A percentile compares a stretch with the other conserved stretches of the same genome.
phyloP scores from a whole-genome alignment of 2,329 filamentous ascomycete genomes.

The Microsporum canis region DNA sequence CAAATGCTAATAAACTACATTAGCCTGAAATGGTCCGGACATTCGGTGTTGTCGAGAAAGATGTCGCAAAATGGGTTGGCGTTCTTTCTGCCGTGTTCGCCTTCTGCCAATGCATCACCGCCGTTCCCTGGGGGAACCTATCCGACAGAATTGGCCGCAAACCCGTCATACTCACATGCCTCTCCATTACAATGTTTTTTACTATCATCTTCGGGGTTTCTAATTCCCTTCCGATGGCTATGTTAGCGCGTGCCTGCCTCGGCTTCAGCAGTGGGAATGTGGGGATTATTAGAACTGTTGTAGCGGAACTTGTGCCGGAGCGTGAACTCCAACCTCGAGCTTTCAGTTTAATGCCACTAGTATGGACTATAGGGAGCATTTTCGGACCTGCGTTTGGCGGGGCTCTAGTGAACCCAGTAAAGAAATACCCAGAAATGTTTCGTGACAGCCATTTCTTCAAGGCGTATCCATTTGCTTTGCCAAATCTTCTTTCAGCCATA shows the following conservation, averaged over 20 bases:
- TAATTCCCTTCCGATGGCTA: conserved; percentile 65
- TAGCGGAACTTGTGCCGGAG: conserved; percentile 84
- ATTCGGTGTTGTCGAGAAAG: conserved; percentile 55
- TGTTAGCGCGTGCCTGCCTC: conserved; percentile 63
- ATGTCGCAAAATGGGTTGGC: conserved; percentile 72
- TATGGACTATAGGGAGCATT: conserved; percentile 77
- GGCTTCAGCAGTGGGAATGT: conserved; percentile 84
- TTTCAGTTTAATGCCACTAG: conserved; percentile 86
- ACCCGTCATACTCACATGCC: conserved; percentile 61
- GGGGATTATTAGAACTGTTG: conserved; percentile 84
- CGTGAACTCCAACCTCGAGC: conserved; percentile 76
- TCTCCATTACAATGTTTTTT: conserved; percentile 68
- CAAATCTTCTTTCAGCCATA: conserved; percentile 64
- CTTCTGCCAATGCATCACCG: conserved; percentile 58
- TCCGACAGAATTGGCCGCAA: conserved; percentile 76
- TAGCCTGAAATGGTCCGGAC: conserved; percentile 70
- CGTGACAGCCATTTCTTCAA: conserved; percentile 56
- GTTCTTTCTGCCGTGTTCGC: conserved; percentile 63
- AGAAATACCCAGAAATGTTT: conserved; percentile 62
- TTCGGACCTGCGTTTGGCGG: conserved; percentile 84
- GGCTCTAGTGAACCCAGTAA: conserved; percentile 67
- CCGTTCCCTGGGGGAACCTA: conserved; percentile 62
- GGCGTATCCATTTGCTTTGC: conserved; percentile 68
- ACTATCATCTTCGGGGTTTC: conserved; percentile 79
- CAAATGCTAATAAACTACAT: conserved; percentile 24